phyloP scores from a whole-genome alignment of 352 stramenopile species.

The Phytophthora ramorum region DNA sequence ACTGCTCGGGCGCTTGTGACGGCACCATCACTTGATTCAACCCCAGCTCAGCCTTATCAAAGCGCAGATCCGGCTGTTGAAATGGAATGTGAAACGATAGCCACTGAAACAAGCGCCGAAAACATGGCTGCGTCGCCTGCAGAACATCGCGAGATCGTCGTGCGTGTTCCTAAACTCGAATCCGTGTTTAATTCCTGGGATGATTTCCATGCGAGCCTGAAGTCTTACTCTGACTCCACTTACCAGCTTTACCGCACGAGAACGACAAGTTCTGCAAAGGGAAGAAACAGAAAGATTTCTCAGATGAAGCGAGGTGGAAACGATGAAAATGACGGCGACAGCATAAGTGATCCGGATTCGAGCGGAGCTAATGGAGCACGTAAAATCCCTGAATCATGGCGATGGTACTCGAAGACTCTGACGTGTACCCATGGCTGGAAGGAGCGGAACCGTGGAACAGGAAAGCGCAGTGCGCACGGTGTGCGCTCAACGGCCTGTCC shows the following conservation, averaged over 20 bases:
- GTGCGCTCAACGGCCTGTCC: slow-evolving; percentile 74
- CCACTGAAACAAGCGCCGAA: slow-evolving; percentile 10
- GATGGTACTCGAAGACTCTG: slow-evolving; percentile 86
- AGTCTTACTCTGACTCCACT: slow-evolving; percentile 68
- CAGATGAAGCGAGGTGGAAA: slow-evolving; percentile 46
- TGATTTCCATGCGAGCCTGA: slow-evolving; percentile 64
- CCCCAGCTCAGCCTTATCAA: background rate
- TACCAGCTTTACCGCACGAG: slow-evolving; percentile 81
- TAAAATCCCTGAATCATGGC: slow-evolving; percentile 70
- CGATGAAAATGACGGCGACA: slow-evolving; percentile 43
- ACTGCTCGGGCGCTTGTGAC: background rate
- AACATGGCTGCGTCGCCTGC: background rate
- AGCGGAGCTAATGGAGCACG: slow-evolving; percentile 25
- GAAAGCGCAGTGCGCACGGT: slow-evolving; percentile 69
- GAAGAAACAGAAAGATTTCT: slow-evolving; percentile 75
- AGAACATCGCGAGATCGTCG: slow-evolving; percentile 50
- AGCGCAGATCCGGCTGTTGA: slow-evolving; percentile 12
- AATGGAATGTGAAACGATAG: slow-evolving; percentile 17
- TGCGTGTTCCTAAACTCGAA: slow-evolving; percentile 66
- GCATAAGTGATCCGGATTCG: slow-evolving; percentile 25
- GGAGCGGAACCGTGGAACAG: slow-evolving; percentile 66
- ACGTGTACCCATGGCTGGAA: slow-evolving; percentile 88
- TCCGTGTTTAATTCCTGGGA: slow-evolving; percentile 72
- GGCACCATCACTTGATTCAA: slow-evolving; percentile 13
- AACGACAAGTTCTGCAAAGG: slow-evolving; percentile 74